These are phyloP conservation scores for Xerocomellus dryophilus DNA, from an alignment of 768 basidiomycete species.

Conservation along the genomic window DNA sequence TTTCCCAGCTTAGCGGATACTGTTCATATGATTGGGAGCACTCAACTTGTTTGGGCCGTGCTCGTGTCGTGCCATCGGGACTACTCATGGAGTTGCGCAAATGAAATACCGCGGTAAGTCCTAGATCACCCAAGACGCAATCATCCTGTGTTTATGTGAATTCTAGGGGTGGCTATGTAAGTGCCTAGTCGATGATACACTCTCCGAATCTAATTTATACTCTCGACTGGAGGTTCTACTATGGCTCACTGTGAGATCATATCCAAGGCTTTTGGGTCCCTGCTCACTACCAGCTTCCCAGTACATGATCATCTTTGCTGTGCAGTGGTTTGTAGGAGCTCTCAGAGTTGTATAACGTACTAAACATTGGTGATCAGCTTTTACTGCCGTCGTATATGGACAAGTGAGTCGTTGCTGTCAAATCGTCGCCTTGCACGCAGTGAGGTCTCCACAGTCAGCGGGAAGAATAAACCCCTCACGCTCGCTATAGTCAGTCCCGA, in stretches of 20 bases:
- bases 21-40: neutral
- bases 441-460: slow-evolving; percentile 10
- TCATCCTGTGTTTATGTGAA: neutral
- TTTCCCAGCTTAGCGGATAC: slow-evolving; percentile 8
- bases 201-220: neutral
- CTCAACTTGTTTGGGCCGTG: neutral
- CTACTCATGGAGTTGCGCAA: neutral
- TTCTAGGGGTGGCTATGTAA: slow-evolving; percentile 8
- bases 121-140: too few species aligned
- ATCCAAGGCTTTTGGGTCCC: too few species aligned
- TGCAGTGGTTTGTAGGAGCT: slow-evolving; percentile 8
- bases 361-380: slow-evolving; percentile 3
- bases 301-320: neutral
- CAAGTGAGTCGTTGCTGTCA: slow-evolving; percentile 1
- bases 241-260: slow-evolving; percentile 1
- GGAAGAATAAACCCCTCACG: slow-evolving; percentile 13
- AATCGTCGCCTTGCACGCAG: neutral
- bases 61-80: slow-evolving; percentile 2
- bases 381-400: slow-evolving; percentile 17
- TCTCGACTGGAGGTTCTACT: neutral
- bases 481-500: slow-evolving; percentile 6
- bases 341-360: neutral
- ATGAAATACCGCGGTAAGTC: slow-evolving; percentile 1
- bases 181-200: neutral
- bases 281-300: neutral